Percentiles rank a stretch among this genome's conserved stretches.
These are phyloP conservation scores for Didymella segeticola DNA, from an alignment of 2,329 filamentous ascomycete genomes.

Conservation along the genomic window DNA sequence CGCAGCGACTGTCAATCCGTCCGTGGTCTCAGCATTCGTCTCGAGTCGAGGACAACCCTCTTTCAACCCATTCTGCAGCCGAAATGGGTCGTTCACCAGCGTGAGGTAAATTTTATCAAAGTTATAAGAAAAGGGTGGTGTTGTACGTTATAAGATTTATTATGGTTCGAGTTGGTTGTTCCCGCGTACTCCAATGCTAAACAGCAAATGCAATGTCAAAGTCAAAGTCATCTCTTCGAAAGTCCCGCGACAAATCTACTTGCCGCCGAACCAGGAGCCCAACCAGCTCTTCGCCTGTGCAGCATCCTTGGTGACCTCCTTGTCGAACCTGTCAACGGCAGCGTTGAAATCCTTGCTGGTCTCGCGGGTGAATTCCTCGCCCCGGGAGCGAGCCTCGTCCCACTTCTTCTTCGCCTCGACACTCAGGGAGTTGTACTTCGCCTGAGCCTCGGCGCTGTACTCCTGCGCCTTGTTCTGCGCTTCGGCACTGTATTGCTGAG, in stretches of 20 bases:
- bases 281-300: slow-evolving; percentile 83
- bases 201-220: slow-evolving; percentile 29
- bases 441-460: slow-evolving; percentile 54
- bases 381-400: slow-evolving; percentile 67
- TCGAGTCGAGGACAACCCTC: no score
- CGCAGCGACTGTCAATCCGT: no score
- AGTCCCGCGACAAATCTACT: slow-evolving; percentile 24
- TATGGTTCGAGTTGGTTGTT: slow-evolving; percentile 23
- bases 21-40: no score
- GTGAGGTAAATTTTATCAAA: no score
- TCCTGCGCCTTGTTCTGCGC: slow-evolving; percentile 17
- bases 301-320: slow-evolving; percentile 78
- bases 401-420: slow-evolving; percentile 66
- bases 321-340: slow-evolving; percentile 78
- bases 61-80: no score
- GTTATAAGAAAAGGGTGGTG: not conserved
- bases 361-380: slow-evolving; percentile 47
- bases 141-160: slow-evolving; percentile 16
- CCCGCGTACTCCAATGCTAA: slow-evolving; percentile 33
- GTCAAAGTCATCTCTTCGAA: not conserved
- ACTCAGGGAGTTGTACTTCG: slow-evolving; percentile 61
- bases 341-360: slow-evolving; percentile 59
- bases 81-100: not conserved
- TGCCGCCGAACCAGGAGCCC: slow-evolving; percentile 82
- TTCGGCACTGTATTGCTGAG: slow-evolving; percentile 56